phyloP scores from a whole-genome alignment of 2,329 filamentous ascomycete genomes.

The Magnaporthiopsis poae region DNA sequence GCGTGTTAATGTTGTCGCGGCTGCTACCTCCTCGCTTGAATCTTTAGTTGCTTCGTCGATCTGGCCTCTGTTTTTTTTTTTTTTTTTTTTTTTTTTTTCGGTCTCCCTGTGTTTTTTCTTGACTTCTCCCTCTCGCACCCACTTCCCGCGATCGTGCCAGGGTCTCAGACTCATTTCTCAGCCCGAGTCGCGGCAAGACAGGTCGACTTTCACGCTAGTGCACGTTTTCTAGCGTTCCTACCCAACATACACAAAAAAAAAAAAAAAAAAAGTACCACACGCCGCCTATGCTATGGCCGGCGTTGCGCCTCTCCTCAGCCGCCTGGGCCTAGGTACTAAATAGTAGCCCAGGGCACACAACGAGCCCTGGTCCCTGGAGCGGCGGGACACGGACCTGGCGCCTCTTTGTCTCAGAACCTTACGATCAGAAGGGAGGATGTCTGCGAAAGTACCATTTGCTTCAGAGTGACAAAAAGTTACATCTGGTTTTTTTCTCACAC shows the following conservation, averaged over 20 bases:
- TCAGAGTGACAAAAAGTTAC: background rate
- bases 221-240: background rate
- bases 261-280: background rate
- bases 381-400: background rate
- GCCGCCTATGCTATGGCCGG: no score
- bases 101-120: no score
- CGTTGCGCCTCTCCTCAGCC: background rate
- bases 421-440: no score
- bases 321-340: background rate
- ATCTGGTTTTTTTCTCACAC: background rate
- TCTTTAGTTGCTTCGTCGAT: no score
- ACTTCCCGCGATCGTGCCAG: no score
- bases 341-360: background rate
- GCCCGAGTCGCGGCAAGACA: background rate
- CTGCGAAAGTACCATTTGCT: background rate
- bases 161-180: background rate
- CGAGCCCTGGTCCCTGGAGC: background rate
- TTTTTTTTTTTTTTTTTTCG: no score
- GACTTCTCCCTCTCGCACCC: no score
- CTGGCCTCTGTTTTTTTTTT: no score
- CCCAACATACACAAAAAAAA: background rate
- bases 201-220: background rate
- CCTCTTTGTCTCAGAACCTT: background rate
- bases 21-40: no score
- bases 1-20: no score